Evolutionary conservation across 805 yeast species (phyloP), one percentile per base, ranked within the genome.

Genomic region (Kluyveromyces dobzhanskii): DNA sequence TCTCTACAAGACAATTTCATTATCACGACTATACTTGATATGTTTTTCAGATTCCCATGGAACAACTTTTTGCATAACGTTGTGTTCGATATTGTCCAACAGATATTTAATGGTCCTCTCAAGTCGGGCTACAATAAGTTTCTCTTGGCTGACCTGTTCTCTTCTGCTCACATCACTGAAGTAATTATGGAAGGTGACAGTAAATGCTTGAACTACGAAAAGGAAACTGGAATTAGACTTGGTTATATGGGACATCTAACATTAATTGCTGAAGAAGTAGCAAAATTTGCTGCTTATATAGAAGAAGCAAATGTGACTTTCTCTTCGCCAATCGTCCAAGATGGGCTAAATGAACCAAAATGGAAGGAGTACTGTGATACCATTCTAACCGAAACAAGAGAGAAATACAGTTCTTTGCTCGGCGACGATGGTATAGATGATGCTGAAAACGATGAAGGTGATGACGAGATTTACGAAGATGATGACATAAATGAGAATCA

Each of bases 221-320:
- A 70, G 45, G 66, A 62, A 36, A 70, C 71, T 3, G 76, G 76
- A 12, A 73, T 85, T 11, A 69, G 97, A 40, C 75, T 92, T 17
- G 98, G 98, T 0, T 92, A 90, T 57, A 88, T 90, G 88, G 98
- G 98, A 18, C 98, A 92, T 58, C 62, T 92, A 44, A 86, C 94
- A 3, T 67, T 92, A 30, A 85, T 92, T 38, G 88, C 96, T 32
- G 98, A 92, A 59, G 98, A 92, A 59, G 92, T 92, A 35, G 96
- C 88, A 32, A 92, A 92, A 61, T 92, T 92, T 56, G 59, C 69
- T 4, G 64, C 67, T 4, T 68, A 75, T 17, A 64, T 71, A 28
- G 58, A 59, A 19, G 64, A 59, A 38, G 52, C 56, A 53, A 55
- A 58, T 27, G 47, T 59, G 13, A 46, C 47, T 2, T 57, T 56